A percentile compares a stretch with the other conserved stretches of the same genome.
These are phyloP conservation scores for Fusarium sp. DNA, from an alignment of 2,329 filamentous ascomycete genomes.

Conservation along the genomic window DNA sequence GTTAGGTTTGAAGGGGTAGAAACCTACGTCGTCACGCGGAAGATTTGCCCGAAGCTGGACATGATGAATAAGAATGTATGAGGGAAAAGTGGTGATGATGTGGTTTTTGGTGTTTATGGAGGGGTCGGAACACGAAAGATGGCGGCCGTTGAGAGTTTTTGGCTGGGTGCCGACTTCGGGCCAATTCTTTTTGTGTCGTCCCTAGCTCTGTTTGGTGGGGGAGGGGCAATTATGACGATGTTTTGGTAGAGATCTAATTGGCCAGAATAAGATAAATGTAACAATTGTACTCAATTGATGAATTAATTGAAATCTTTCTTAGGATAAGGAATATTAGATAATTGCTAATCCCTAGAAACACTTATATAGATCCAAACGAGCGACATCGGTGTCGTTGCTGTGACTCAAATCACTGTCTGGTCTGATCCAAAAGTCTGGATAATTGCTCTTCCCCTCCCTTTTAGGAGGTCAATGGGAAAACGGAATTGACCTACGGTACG, in stretches of 20 bases:
- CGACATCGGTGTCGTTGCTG: constrained; percentile 26
- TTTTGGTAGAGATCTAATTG: constrained; percentile 14
- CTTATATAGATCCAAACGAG: constrained; percentile 4
- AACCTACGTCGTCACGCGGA: constrained; percentile 73
- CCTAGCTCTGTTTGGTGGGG: not conserved
- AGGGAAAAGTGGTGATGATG: not conserved
- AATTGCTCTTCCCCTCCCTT: constrained; percentile 37
- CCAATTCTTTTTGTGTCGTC: constrained; percentile 18
- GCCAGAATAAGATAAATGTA: not conserved
- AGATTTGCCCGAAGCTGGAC: constrained; percentile 84
- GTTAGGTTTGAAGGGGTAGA: constrained; percentile 12
- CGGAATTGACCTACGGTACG: no score
- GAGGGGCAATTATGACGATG: constrained; percentile 21
- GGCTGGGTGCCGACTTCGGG: constrained; percentile 29
- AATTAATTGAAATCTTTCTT: not conserved
- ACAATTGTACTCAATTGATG: constrained; percentile 14
- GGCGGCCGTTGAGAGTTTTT: constrained; percentile 35
- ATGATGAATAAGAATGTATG: constrained; percentile 58
- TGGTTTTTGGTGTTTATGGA: constrained; percentile 19
- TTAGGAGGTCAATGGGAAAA: no score
- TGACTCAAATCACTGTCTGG: constrained; percentile 22
- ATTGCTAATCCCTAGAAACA: not conserved
- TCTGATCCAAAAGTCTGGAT: constrained; percentile 23
- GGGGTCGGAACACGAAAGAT: constrained; percentile 19
- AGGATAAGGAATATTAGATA: not conserved